Evolutionary conservation across 768 basidiomycete species (phyloP).

Genomic region (Naematelia aurantialba): DNA sequence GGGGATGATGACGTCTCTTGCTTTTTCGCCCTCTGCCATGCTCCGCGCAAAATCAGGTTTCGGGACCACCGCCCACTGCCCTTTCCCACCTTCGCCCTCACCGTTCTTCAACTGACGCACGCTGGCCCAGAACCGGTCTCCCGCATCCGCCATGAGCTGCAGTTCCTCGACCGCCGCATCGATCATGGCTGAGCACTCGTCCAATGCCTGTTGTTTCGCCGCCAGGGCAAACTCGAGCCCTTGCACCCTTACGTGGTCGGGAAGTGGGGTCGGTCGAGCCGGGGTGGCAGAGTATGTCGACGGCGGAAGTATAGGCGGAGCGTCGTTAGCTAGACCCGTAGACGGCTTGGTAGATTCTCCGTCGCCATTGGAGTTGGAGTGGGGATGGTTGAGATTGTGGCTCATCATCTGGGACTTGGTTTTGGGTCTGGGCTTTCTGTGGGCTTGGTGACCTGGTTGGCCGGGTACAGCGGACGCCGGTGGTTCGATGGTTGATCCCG

Average conservation of each 20-base stretch:
- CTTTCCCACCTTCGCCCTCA: slow-evolving; percentile 17
- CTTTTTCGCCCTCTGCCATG: slow-evolving; percentile 26
- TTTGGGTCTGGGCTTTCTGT: slow-evolving; percentile 15
- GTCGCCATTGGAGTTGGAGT: neutral
- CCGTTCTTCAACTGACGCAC: slow-evolving; percentile 28
- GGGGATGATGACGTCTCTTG: slow-evolving; percentile 43
- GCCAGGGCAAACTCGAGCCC: slow-evolving; percentile 33
- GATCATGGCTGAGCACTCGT: slow-evolving; percentile 39
- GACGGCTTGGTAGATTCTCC: slow-evolving; percentile 2
- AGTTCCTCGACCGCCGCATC: slow-evolving; percentile 40
- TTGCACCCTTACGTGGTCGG: slow-evolving; percentile 13
- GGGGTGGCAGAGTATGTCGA: slow-evolving; percentile 34
- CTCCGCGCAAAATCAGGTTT: slow-evolving; percentile 40
- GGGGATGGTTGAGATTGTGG: slow-evolving; percentile 1
- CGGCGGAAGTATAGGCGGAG: slow-evolving; percentile 35
- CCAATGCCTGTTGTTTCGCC: slow-evolving; percentile 38
- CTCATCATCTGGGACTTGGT: slow-evolving; percentile 11
- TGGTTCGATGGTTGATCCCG: slow-evolving; percentile 20
- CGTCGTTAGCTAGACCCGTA: slow-evolving; percentile 1
- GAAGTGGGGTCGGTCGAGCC: slow-evolving; percentile 1
- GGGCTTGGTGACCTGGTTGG: slow-evolving; percentile 2
- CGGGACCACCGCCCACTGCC: slow-evolving; percentile 38
- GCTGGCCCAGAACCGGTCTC: slow-evolving; percentile 39
- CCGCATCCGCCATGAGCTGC: slow-evolving; percentile 28
- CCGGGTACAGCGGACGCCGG: slow-evolving; percentile 16